Evolutionary conservation across 345 rosid genomes (phyloP).

Genomic region (Lepidium sativum): DNA sequence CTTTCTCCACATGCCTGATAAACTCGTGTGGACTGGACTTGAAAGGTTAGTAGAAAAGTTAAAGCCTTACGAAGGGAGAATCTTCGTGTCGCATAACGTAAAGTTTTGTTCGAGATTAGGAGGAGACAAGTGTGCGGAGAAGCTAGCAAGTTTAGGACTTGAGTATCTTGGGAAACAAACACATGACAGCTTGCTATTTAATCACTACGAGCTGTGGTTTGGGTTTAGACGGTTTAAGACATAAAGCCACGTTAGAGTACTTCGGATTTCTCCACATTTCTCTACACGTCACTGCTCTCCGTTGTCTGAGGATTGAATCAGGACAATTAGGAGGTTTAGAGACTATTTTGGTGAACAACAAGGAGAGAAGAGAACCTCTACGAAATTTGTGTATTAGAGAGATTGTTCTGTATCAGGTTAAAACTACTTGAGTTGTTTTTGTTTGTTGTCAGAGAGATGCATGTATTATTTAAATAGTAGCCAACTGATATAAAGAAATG

Average conservation of each 20-base stretch:
- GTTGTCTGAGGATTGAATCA: neutral
- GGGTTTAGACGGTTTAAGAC: conserved; percentile 59
- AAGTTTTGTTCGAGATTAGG: conserved; percentile 89
- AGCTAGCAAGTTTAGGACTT: conserved; percentile 66
- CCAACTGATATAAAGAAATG: neutral
- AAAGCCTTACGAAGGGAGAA: conserved; percentile 71
- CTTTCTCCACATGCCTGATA: conserved; percentile 95
- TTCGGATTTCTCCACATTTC: neutral
- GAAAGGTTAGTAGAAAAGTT: conserved; percentile 64
- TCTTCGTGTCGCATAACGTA: conserved; percentile 86
- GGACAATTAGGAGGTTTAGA: neutral
- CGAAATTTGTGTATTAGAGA: neutral
- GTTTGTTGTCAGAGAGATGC: neutral
- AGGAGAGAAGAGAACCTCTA: neutral
- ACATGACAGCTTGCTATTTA: conserved; percentile 85
- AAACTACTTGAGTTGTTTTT: neutral
- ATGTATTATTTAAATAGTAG: conserved; percentile 9
- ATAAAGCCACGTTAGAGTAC: conserved; percentile 13
- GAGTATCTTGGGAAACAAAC: conserved; percentile 66
- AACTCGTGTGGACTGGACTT: conserved; percentile 87
- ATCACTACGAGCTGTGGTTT: conserved; percentile 95
- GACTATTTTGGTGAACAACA: neutral
- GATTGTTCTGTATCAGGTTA: conserved; percentile 4
- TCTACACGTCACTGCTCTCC: conserved; percentile 9
- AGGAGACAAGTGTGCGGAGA: conserved; percentile 64